Conservation (phyloP, 331 rosid species). For the Acacia pycnantha region DNA sequence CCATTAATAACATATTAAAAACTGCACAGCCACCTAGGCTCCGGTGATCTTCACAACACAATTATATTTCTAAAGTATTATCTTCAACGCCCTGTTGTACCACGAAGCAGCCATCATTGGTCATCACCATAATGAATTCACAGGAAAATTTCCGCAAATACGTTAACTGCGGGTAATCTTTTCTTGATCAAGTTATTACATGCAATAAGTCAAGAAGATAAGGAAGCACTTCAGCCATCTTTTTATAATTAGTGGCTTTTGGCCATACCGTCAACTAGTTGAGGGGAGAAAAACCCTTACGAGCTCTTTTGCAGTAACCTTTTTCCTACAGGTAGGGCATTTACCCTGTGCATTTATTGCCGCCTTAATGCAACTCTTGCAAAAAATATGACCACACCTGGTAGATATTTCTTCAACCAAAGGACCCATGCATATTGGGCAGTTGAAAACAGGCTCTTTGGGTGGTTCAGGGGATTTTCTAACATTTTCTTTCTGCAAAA, state of each 20-base stretch:
- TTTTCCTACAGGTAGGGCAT: constrained; percentile 84
- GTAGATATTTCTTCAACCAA: constrained; percentile 69
- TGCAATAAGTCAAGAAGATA: constrained; percentile 6
- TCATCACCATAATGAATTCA: neutral
- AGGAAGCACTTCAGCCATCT: neutral
- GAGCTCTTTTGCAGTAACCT: constrained; percentile 50
- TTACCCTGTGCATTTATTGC: constrained; percentile 47
- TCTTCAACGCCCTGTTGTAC: neutral
- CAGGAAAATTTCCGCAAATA: neutral
- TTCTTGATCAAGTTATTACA: neutral
- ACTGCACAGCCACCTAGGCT: neutral
- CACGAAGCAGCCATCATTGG: neutral
- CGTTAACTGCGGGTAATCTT: neutral
- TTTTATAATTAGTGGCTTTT: constrained; percentile 18
- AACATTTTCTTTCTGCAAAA: constrained; percentile 43
- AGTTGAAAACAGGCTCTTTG: constrained; percentile 53
- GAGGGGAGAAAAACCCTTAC: constrained; percentile 79
- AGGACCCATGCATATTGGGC: constrained; percentile 78
- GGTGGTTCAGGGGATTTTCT: constrained; percentile 46
- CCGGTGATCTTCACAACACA: neutral
- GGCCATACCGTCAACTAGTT: constrained; percentile 41
- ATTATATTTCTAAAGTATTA: neutral
- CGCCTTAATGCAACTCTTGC: constrained; percentile 59
- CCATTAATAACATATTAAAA: neutral
- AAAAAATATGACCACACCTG: constrained; percentile 91